Evolutionary conservation across 1,139 yeast species (phyloP).

Genomic region (Magnusiomyces suaveolens): DNA sequence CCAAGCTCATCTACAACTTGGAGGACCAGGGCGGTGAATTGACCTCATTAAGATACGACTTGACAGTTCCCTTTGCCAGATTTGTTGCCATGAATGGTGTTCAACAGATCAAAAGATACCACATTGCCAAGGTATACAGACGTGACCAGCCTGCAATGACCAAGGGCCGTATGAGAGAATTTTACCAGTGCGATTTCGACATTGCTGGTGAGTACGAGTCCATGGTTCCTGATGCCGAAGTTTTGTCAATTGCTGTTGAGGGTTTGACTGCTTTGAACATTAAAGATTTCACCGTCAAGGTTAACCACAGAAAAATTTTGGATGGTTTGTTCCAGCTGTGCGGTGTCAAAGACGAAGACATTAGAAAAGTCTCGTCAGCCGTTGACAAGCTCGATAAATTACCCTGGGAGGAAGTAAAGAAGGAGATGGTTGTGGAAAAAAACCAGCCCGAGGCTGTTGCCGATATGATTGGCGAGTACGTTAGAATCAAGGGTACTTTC

Average conservation of each 20-base stretch:
- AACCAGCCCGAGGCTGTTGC: slow-evolving; percentile 86
- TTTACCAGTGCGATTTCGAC: slow-evolving; percentile 96
- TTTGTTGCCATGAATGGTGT: slow-evolving; percentile 91
- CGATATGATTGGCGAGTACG: slow-evolving; percentile 84
- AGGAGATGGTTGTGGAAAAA: slow-evolving; percentile 87
- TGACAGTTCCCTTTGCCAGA: slow-evolving; percentile 96
- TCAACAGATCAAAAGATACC: slow-evolving; percentile 82
- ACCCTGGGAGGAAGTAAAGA: slow-evolving; percentile 90
- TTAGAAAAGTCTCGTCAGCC: slow-evolving; percentile 85
- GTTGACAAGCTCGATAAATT: slow-evolving; percentile 91
- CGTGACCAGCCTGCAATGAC: slow-evolving; percentile 99
- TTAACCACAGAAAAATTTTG: slow-evolving; percentile 88
- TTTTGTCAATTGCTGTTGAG: slow-evolving; percentile 68
- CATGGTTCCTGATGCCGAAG: slow-evolving; percentile 95
- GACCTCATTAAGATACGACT: slow-evolving; percentile 86
- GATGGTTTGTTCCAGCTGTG: slow-evolving; percentile 94
- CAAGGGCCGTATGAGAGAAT: slow-evolving; percentile 98
- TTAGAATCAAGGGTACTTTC: slow-evolving; percentile 69
- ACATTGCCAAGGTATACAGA: slow-evolving; percentile 94
- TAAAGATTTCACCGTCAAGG: slow-evolving; percentile 75
- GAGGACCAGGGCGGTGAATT: slow-evolving; percentile 98
- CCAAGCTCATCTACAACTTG: slow-evolving; percentile 85
- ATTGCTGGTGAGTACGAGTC: slow-evolving; percentile 84
- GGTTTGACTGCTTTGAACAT: slow-evolving; percentile 80
- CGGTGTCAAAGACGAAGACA: slow-evolving; percentile 91